Conservation (phyloP, 108 stramenopile genomes). For the Epipyxis sp. region DNA sequence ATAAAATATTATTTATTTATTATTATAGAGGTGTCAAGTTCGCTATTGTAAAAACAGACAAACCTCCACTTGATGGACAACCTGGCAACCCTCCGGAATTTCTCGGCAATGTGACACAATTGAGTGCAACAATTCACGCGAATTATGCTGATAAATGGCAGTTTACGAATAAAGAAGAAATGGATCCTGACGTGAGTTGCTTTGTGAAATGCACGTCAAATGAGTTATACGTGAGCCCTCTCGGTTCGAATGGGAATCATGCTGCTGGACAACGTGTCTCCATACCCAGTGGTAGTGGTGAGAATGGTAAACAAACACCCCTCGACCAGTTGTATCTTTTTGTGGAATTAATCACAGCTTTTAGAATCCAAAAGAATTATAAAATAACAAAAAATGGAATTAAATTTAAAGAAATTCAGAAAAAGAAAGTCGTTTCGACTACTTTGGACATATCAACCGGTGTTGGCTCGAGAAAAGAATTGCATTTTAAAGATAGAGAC, state of each 20-base stretch:
- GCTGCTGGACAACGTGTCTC: not conserved
- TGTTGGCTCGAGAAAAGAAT: no score
- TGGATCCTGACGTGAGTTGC: constrained; percentile 15
- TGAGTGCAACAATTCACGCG: not conserved
- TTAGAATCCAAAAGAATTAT: not conserved
- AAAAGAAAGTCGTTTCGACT: constrained; percentile 1
- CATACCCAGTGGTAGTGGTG: not conserved
- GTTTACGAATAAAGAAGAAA: constrained; percentile 8
- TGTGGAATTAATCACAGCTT: not conserved
- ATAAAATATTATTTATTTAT: no score
- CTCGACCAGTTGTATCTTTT: not conserved
- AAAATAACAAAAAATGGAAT: not conserved
- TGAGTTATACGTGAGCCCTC: not conserved
- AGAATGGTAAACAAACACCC: no score
- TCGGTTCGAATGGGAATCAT: not conserved
- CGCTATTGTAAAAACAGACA: constrained; percentile 1
- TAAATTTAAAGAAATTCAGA: not conserved
- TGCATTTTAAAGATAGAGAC: no score
- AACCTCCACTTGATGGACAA: constrained; percentile 5
- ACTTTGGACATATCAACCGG: no score
- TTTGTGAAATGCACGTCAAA: not conserved
- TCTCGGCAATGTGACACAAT: not conserved
- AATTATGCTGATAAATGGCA: constrained; percentile 10
- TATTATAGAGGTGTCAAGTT: constrained; percentile 6
- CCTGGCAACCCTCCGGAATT: not conserved